phyloP scores from a whole-genome alignment of 2,329 filamentous ascomycete genomes.

The Fusarium xyrophilum region DNA sequence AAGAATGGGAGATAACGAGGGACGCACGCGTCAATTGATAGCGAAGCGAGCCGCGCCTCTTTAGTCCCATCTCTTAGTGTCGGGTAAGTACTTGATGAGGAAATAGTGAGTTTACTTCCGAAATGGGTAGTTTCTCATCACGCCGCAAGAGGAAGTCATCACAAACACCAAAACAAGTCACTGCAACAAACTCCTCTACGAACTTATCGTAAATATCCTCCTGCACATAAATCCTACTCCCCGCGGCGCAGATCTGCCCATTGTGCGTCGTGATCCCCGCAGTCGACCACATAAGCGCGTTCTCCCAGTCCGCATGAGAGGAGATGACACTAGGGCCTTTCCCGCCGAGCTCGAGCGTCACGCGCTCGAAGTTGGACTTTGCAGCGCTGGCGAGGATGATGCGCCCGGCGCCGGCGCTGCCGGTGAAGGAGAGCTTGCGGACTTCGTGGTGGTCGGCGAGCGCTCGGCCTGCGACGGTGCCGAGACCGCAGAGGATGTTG shows the following conservation, averaged over 20 bases:
- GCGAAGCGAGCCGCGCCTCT: background rate
- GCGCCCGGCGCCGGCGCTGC: slow-evolving; percentile 70
- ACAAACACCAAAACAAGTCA: background rate
- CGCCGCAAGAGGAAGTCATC: background rate
- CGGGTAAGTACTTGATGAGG: background rate
- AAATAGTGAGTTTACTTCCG: background rate
- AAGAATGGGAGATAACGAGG: background rate
- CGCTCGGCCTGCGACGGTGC: slow-evolving; percentile 69
- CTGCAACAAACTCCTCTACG: background rate
- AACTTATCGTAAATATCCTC: slow-evolving; percentile 57
- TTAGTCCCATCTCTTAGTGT: background rate
- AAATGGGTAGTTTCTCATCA: background rate
- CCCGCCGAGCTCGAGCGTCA: slow-evolving; percentile 76
- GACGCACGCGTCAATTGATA: background rate
- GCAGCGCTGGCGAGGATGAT: slow-evolving; percentile 77
- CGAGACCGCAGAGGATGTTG: slow-evolving; percentile 74
- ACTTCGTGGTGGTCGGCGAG: slow-evolving; percentile 69
- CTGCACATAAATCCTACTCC: slow-evolving; percentile 65
- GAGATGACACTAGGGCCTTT: slow-evolving; percentile 69
- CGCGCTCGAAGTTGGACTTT: slow-evolving; percentile 76
- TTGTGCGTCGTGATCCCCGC: slow-evolving; percentile 57
- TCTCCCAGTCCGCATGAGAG: slow-evolving; percentile 65
- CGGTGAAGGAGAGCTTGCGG: slow-evolving; percentile 78
- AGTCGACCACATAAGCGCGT: slow-evolving; percentile 61
- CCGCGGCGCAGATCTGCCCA: slow-evolving; percentile 67